Conservation (phyloP, 31 red algal genomes). For the Bonnemaisonia californica region DNA sequence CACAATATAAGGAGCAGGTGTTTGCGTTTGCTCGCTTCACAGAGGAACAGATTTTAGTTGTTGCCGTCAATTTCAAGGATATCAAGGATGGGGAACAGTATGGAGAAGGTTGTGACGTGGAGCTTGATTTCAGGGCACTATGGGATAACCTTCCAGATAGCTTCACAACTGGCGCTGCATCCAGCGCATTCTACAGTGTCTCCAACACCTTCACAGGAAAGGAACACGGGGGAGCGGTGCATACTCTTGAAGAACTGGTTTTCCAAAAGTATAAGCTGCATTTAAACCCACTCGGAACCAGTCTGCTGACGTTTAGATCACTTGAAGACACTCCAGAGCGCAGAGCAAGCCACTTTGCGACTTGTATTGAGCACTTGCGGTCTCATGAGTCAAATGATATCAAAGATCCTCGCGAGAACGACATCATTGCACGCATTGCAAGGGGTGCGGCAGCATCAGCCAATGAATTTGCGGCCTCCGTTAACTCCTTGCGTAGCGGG, state of each 20-base stretch:
- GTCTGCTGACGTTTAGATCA: conserved; percentile 56
- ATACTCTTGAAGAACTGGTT: conserved; percentile 88
- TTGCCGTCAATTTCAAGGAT: conserved; percentile 88
- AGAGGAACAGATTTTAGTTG: conserved; percentile 76
- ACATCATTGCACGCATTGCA: conserved; percentile 58
- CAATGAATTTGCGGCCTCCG: conserved; percentile 65
- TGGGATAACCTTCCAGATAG: conserved; percentile 75
- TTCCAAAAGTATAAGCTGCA: conserved; percentile 78
- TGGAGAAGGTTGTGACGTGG: conserved; percentile 59
- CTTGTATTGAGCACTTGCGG: conserved; percentile 57
- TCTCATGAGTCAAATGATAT: conserved; percentile 53
- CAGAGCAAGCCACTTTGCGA: conserved; percentile 50
- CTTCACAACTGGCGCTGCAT: conserved; percentile 43
- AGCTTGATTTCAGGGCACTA: conserved; percentile 75
- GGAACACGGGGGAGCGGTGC: conserved; percentile 38
- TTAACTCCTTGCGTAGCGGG: conserved; percentile 54
- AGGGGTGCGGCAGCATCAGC: conserved; percentile 76
- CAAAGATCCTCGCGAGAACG: conserved; percentile 93
- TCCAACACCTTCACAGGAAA: conserved; percentile 80
- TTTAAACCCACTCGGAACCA: conserved; percentile 75
- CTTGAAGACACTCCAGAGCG: conserved; percentile 51
- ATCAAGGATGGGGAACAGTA: conserved; percentile 71
- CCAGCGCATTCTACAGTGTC: conserved; percentile 55
- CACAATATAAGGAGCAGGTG: conserved; percentile 86
- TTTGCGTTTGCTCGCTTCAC: conserved; percentile 95